Conservation (phyloP, 257 asterid genomes). For the Euphrasia confusa region DNA sequence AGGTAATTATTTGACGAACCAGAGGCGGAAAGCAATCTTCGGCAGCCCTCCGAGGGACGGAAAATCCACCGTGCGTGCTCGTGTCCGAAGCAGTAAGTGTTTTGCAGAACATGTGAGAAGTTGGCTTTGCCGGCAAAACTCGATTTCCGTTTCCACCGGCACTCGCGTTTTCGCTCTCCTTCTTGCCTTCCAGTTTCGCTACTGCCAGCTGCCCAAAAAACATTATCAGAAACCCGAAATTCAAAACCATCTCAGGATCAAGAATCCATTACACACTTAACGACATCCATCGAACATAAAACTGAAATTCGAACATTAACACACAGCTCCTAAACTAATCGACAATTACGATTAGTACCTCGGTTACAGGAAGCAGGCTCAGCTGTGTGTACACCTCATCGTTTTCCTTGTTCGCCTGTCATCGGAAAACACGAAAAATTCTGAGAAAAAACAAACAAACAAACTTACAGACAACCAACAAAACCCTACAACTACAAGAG, state of each 20-base stretch:
- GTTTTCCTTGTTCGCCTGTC: conserved; percentile 91
- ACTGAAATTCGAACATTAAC: background rate
- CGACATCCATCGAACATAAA: background rate
- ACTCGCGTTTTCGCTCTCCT: conserved; percentile 51
- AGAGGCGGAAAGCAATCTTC: conserved; percentile 99
- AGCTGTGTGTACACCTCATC: conserved; percentile 97
- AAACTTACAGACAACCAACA: background rate
- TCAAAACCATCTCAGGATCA: conserved; percentile 5
- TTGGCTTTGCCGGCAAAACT: conserved; percentile 51
- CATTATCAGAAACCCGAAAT: conserved; percentile 15
- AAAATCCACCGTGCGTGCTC: conserved; percentile 97
- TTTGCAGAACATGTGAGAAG: conserved; percentile 97
- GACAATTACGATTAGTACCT: conserved; percentile 42
- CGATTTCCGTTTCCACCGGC: conserved; percentile 52
- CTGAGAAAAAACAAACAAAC: background rate
- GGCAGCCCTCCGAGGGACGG: conserved; percentile 98
- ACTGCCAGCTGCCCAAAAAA: conserved; percentile 40
- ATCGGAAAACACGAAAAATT: conserved; percentile 20
- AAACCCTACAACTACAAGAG: background rate
- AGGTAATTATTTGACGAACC: conserved; percentile 34
- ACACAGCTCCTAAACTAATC: conserved; percentile 7
- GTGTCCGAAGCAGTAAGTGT: conserved; percentile 97
- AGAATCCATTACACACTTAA: background rate
- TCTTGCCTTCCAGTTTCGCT: conserved; percentile 38
- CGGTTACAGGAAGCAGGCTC: conserved; percentile 68